phyloP scores from a whole-genome alignment of 164 flowering plant genomes.

The Sedum album region DNA sequence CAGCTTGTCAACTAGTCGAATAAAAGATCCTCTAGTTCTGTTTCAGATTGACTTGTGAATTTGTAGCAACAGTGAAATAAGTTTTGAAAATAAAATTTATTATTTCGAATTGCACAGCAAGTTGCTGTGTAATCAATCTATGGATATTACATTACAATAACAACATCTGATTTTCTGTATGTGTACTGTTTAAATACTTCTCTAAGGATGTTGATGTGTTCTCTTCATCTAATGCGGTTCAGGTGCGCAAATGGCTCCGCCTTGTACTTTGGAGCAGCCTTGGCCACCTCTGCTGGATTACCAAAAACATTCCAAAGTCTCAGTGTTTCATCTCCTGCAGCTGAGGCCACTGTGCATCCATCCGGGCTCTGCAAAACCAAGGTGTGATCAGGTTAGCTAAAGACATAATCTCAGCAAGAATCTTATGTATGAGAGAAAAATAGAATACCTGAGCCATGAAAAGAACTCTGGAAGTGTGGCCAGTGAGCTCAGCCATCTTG shows the following conservation, averaged over 20 bases:
- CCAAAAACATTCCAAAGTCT: conserved; percentile 44
- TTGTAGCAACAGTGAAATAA: no score
- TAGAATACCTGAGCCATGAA: no score
- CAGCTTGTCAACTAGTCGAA: background rate
- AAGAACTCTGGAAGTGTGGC: no score
- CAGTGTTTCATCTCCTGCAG: no score
- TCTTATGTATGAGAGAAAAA: no score
- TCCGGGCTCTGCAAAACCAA: no score
- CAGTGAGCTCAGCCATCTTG: no score
- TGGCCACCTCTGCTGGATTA: conserved; percentile 25
- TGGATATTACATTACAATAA: background rate
- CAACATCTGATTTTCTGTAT: background rate
- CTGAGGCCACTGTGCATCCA: no score
- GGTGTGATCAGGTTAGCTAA: no score
- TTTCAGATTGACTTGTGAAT: no score
- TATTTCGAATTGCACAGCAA: background rate
- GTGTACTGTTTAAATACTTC: background rate
- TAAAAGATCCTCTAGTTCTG: background rate
- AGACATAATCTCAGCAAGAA: no score
- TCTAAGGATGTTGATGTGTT: background rate
- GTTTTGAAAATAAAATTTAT: background rate
- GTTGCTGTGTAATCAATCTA: background rate
- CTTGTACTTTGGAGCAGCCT: conserved; percentile 26
- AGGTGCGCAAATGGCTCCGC: conserved; percentile 42
- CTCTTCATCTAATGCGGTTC: conserved; percentile 31